Evolutionary conservation across 441 rosid genomes (phyloP), one percentile per base, ranked within the genome.

Genomic region (Hura crepitans): DNA sequence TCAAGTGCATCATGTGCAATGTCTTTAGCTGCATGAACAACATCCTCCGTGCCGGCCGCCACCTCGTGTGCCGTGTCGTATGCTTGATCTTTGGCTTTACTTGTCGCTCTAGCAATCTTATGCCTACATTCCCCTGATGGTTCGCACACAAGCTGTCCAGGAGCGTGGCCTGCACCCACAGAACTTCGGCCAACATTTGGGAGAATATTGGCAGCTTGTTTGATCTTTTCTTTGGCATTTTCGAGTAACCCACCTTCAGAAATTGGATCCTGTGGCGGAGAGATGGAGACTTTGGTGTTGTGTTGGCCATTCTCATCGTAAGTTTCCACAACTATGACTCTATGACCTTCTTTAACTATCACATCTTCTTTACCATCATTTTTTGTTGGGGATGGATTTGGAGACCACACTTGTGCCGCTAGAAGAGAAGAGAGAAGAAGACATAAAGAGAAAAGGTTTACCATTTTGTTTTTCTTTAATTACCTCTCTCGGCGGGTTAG

Each of bases 351-450:
- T 79, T 84, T 88, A 17, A 86, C 80, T n/a, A 85, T 80, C 20
- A 84, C 81, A 30, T 79, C 79, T 4, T 82, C 81, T n/a, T 75
- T 81, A 2, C 74, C 55, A 0, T 66, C 17, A 5, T 13, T 67
- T 15, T 30, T 7, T 0, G 6, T 12, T 0, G 5, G 33, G 54
- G 31, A 65, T 5, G 85, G 82, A 47, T 17, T 62, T 18, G 92
- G 93, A 60, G 96, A 84, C 88, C 85, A 84, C 1, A 87, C 81
- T 59, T 86, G 81, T 57, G 94, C 88, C 12, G 81, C 81, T 17
- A 84, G 75, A 5, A 87, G 77, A 3, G 97, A 83, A 56, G 80
- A 71, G 1, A 82, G 50, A 15, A 86, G 74, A 8, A 93, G 84
- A 80, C 75, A 71, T 22, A 90, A 14, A 17, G 85, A 85, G 27